Conservation (phyloP, 2,329 filamentous ascomycete species). For the Tolypocladium inflatum region DNA sequence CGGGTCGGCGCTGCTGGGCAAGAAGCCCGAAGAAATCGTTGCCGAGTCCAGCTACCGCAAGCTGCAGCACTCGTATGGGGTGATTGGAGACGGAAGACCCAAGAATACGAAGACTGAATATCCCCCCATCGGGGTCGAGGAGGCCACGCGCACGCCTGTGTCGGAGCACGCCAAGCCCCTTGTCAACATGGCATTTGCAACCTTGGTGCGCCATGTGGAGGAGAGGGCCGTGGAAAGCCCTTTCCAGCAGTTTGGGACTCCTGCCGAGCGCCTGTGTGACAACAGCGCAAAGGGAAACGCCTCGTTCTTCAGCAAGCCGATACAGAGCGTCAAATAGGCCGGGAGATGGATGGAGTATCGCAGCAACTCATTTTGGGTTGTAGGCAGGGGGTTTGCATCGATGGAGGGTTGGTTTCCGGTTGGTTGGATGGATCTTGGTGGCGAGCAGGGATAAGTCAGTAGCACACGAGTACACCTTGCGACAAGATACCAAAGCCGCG, state of each 20-base stretch:
- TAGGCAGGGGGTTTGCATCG: background rate
- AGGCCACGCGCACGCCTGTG: slow-evolving; percentile 26
- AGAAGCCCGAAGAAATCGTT: slow-evolving; percentile 18
- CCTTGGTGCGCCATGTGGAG: slow-evolving; percentile 10
- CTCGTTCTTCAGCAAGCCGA: background rate
- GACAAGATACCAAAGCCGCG: background rate
- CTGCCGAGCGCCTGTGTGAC: background rate
- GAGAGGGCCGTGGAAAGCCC: background rate
- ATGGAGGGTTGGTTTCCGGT: slow-evolving; percentile 2
- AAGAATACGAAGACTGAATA: slow-evolving; percentile 13
- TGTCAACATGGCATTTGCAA: slow-evolving; percentile 29
- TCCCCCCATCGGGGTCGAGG: slow-evolving; percentile 20
- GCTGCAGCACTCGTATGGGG: slow-evolving; percentile 21
- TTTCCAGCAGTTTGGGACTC: background rate
- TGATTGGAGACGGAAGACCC: slow-evolving; percentile 26
- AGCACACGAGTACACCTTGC: slow-evolving; percentile 1
- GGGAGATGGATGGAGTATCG: background rate
- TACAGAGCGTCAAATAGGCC: background rate
- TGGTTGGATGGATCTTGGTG: slow-evolving; percentile 4
- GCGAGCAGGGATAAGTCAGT: background rate
- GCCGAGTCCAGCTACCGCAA: slow-evolving; percentile 19
- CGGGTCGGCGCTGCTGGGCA: slow-evolving; percentile 16
- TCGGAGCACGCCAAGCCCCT: slow-evolving; percentile 31
- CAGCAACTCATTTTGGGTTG: background rate
- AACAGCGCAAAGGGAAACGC: background rate